Evolutionary conservation across 2,329 filamentous ascomycete genomes (phyloP).

Genomic region (Pseudopyricularia javanii): DNA sequence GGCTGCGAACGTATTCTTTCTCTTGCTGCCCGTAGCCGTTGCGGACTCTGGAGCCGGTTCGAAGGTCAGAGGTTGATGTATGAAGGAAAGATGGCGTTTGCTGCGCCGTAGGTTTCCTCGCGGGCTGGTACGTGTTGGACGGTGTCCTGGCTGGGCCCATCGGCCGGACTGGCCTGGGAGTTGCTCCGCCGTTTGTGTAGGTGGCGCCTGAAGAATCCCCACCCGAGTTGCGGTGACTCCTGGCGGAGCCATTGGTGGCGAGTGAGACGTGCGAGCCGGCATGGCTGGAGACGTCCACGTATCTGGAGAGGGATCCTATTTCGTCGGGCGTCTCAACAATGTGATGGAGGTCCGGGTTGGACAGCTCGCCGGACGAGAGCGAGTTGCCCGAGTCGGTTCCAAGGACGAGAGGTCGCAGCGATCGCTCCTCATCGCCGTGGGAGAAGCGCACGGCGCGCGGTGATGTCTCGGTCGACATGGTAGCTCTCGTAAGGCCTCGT

Average conservation of each 20-base stretch:
- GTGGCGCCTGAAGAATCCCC: conserved; percentile 11
- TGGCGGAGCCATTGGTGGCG: conserved; percentile 25
- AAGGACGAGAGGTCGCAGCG: conserved; percentile 17
- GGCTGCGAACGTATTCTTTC: conserved; percentile 84
- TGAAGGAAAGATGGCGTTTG: conserved; percentile 29
- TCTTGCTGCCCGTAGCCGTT: conserved; percentile 53
- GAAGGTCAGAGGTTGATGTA: conserved; percentile 22
- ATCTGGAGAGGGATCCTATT: conserved; percentile 28
- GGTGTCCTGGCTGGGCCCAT: conserved; percentile 59
- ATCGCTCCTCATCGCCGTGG: conserved; percentile 31
- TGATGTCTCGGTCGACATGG: conserved; percentile 33
- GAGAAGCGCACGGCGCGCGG: conserved; percentile 46
- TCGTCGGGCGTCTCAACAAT: conserved; percentile 36
- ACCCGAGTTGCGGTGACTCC: conserved; percentile 23
- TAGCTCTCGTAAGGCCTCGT: neutral
- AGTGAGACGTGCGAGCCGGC: conserved; percentile 30
- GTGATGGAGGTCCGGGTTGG: conserved; percentile 27
- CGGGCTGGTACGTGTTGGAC: conserved; percentile 67
- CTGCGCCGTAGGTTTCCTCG: conserved; percentile 31
- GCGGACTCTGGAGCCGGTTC: conserved; percentile 41
- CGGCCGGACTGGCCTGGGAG: conserved; percentile 42
- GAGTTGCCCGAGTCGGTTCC: conserved; percentile 36
- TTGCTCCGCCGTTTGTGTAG: conserved; percentile 16
- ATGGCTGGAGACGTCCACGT: conserved; percentile 26
- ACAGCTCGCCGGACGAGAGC: conserved; percentile 30